Evolutionary conservation across 768 basidiomycete genomes (phyloP), one percentile per base, ranked within the genome.

Genomic region (Cystofilobasidium bisporidii): DNA sequence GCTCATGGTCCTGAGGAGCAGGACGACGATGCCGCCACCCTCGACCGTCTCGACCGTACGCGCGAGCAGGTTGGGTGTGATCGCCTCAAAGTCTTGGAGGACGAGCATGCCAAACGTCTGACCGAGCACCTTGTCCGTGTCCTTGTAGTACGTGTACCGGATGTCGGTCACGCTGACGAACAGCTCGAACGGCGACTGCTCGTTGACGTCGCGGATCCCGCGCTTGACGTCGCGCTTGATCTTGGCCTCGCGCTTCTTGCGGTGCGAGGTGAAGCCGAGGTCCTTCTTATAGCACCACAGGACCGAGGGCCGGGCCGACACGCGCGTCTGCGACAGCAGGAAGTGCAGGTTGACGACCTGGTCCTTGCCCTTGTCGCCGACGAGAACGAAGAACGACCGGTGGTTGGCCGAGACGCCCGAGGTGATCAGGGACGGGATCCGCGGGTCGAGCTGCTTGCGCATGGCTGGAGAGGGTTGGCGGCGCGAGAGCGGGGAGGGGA

Each of bases 241-340:
- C 79, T 93, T 98, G 33, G 87, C 88, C 77, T 98, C 94, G 60
- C 92, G 84, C 77, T 97, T 96, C 79, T 96, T 98, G 36, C 94
- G 87, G 78, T 98, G 93, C 89, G 84, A 92, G 12, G 91, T 92
- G 74, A 99, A 99, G 0, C 93, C 94, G 0, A 99, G 81, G 45
- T 98, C 93, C 76, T 97, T 98, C 80, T 96, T 98, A 82, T 99
- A 99, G 73, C 92, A 96, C 96, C 96, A 99, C 69, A 98, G 79
- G 1, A 96, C 92, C 10, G 87, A 89, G 1, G 91, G 91, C 20
- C 91, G 82, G 5, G 90, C 87, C 26, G 89, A 91, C 2, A 91
- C 86, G 63, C 88, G 83, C 18, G 88, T 88, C 80, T 97, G 93
- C 0, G 91, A 91, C 22, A 99, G 83, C 56, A 99, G 76, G 77